Base-by-base conservation (phyloP, 192 early-diverging fungal species). In the Coemansia umbellata region DNA sequence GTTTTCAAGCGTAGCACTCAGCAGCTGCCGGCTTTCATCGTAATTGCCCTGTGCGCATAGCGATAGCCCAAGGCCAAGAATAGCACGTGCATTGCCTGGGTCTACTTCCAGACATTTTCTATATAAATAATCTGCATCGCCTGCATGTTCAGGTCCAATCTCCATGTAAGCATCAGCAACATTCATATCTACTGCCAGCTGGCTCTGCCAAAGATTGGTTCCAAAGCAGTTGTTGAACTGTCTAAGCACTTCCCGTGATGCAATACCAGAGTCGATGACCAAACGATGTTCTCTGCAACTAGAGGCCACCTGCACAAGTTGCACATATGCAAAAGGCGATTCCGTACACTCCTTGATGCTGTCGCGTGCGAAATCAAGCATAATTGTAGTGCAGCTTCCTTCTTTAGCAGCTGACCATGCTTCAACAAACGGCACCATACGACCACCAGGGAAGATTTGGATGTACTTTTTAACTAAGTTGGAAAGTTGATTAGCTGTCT, bases 121-220 rank as follows among this genome's bases (percentile, higher is more conserved):
- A 47, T 84, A 90, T 2, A 83, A 54, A 2, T 51, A 47, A 23
- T 80, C 69, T 5, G 86, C 83, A 39, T 80, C 81, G 3, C 66
- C 53, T 9, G 78, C 61, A 8, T 85, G 72, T 49, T 81, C 84
- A 1, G 58, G 13, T 22, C 83, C 82, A 17, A 88, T 62, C 18
- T 66, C 69, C 21, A 81, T 53, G 50, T 84, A 85, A 26, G 84
- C 84, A 43, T 76, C 66, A 0, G 83, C 87, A 49, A 84, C 78
- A 31, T 75, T 74, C 21, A 82, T 30, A 37, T 89, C 84, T 33
- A 87, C 65, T 0, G 72, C 80, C 17, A 63, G 51, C 17, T 62
- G 57, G 41, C 80, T 74, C 14, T 76, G 81, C 57, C 19, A n/a
- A 50, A 66, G 53, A 7, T 6, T 24, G 3, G 10, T 13, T 14